Evolutionary conservation across 345 rosid genomes (phyloP).

Genomic region (Cochlearia excelsa): DNA sequence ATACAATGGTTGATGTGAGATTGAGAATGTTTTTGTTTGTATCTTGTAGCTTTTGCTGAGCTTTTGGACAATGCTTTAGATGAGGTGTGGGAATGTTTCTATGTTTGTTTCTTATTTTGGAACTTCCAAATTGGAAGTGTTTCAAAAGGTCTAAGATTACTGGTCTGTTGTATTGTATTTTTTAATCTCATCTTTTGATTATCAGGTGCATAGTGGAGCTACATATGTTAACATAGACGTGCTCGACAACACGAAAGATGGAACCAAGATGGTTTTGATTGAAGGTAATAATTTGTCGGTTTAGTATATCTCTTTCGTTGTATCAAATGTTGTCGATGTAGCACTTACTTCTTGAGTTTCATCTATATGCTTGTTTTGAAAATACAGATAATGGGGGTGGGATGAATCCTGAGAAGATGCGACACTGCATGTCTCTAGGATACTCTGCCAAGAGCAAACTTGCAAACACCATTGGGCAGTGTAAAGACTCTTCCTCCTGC

Average conservation of each 20-base stretch:
- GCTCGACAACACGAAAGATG: conserved; percentile 62
- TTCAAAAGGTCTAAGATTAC: not conserved
- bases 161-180: not conserved
- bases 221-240: conserved; percentile 65
- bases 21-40: not conserved
- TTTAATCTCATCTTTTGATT: conserved; percentile 7
- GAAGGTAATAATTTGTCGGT: conserved; percentile 50
- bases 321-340: conserved; percentile 1
- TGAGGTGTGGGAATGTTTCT: conserved; percentile 52
- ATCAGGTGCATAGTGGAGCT: conserved; percentile 73
- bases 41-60: conserved; percentile 76
- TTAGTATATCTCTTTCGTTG: not conserved
- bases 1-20: not conserved
- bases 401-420: conserved; percentile 85
- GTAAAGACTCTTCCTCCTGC: conserved; percentile 36
- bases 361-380: not conserved
- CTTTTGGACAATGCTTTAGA: conserved; percentile 88
- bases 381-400: conserved; percentile 94
- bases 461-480: conserved; percentile 81
- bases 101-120: not conserved
- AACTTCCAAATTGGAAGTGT: not conserved
- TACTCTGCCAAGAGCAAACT: conserved; percentile 83
- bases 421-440: conserved; percentile 85
- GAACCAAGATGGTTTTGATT: conserved; percentile 61
- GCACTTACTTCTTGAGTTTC: not conserved